These are phyloP conservation scores for Wickerhamomyces rabaulensis DNA, from an alignment of 805 yeast genomes.

Conservation along the genomic window DNA sequence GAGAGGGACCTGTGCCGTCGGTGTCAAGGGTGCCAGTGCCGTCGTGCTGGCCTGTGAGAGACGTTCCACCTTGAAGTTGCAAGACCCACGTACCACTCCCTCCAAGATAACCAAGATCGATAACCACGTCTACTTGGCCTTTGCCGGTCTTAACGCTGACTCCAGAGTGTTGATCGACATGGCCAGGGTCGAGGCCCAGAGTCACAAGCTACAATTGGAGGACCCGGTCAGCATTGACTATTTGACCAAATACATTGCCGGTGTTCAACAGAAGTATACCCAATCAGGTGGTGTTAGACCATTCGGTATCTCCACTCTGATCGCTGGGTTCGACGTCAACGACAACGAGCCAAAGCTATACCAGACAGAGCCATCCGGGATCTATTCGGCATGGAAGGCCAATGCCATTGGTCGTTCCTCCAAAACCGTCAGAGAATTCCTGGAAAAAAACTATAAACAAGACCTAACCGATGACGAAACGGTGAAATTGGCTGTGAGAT, in stretches of 20 bases:
- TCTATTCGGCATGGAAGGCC: slow-evolving; percentile 96
- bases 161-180: slow-evolving; percentile 91
- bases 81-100: slow-evolving; percentile 95
- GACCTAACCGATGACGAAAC: slow-evolving; percentile 66
- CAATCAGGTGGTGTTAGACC: slow-evolving; percentile 99
- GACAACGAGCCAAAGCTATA: slow-evolving; percentile 77
- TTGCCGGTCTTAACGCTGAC: slow-evolving; percentile 98
- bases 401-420: slow-evolving; percentile 94
- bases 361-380: slow-evolving; percentile 97
- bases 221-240: slow-evolving; percentile 91
- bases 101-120: slow-evolving; percentile 90
- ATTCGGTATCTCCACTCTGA: slow-evolving; percentile 90
- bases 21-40: slow-evolving; percentile 82
- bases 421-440: slow-evolving; percentile 90
- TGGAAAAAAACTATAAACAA: slow-evolving; percentile 77
- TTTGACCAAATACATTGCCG: slow-evolving; percentile 92
- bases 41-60: slow-evolving; percentile 97
- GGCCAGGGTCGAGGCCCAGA: slow-evolving; percentile 95
- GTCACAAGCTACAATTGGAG: slow-evolving; percentile 88
- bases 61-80: slow-evolving; percentile 90
- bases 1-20: slow-evolving; percentile 97
- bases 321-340: slow-evolving; percentile 91
- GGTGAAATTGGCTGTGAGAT: slow-evolving; percentile 74
- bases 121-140: slow-evolving; percentile 84
- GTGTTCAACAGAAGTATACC: slow-evolving; percentile 93